Evolutionary conservation across 2,329 filamentous ascomycete species (phyloP).

Genomic region (Colletotrichum gigasporum): DNA sequence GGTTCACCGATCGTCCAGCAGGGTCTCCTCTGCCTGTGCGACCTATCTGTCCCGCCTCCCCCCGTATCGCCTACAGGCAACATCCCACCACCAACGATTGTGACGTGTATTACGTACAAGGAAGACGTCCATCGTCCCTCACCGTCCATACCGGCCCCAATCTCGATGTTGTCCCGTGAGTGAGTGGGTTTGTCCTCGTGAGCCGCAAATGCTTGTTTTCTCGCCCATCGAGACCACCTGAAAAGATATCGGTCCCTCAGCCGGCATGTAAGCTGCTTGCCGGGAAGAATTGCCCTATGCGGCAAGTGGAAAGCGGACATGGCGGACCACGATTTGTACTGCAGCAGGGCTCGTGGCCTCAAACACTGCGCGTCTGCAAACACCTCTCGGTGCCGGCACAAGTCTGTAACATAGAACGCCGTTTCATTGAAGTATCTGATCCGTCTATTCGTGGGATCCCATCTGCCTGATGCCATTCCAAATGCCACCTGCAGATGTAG

Average conservation of each 20-base stretch:
- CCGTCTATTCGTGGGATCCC: conserved; percentile 29
- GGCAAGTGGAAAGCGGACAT: background rate
- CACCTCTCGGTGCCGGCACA: too few relatives aligned
- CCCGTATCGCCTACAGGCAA: conserved; percentile 18
- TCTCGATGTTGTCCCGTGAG: background rate
- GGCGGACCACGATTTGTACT: too few relatives aligned
- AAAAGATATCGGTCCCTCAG: background rate
- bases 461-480: conserved; percentile 26
- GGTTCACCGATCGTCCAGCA: background rate
- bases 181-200: background rate
- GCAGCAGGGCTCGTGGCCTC: too few relatives aligned
- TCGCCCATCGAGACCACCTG: background rate
- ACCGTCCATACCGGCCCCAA: background rate
- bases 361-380: too few relatives aligned
- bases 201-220: background rate
- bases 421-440: conserved; percentile 22
- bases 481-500: conserved; percentile 29
- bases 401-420: conserved; percentile 9
- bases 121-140: background rate
- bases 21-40: background rate
- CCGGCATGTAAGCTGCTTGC: background rate
- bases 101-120: conserved; percentile 27
- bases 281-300: background rate
- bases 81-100: conserved; percentile 3
- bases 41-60: background rate